These are phyloP conservation scores for Trapa incisa DNA, from an alignment of 345 rosid species.

Conservation along the genomic window DNA sequence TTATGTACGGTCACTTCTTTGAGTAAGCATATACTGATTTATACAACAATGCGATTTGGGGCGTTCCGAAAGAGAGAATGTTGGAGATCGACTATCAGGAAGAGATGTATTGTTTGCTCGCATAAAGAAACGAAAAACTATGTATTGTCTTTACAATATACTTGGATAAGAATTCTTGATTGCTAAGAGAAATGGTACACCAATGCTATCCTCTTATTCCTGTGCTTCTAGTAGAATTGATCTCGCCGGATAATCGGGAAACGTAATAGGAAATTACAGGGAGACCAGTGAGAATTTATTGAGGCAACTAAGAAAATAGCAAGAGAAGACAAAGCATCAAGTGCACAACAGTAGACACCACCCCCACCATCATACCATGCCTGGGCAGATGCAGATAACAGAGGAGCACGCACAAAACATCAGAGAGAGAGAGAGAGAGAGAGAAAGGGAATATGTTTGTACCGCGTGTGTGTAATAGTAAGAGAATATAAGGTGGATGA, in stretches of 20 bases:
- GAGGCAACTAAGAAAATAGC: background rate
- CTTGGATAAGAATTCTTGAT: no score
- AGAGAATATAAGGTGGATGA: constrained; percentile 4
- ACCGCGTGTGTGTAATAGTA: background rate
- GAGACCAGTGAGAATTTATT: background rate
- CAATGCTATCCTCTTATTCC: background rate
- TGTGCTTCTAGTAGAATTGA: background rate
- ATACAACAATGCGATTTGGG: background rate
- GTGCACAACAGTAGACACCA: constrained; percentile 5
- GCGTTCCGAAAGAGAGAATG: no score
- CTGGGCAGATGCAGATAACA: background rate
- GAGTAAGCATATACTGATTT: background rate
- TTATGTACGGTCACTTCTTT: background rate
- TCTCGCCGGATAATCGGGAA: background rate
- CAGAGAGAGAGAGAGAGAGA: background rate
- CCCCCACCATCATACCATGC: background rate
- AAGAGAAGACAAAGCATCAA: constrained; percentile 24
- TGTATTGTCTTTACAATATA: no score
- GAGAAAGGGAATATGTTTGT: background rate
- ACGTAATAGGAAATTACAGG: constrained; percentile 6
- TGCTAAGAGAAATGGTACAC: background rate
- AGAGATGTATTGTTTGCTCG: no score
- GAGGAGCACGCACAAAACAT: constrained; percentile 1
- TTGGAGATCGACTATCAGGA: no score
- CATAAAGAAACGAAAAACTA: no score